A percentile compares a stretch with the other conserved stretches of the same genome.
Conservation (phyloP, 2,329 filamentous ascomycete genomes). For the Aureobasidium sp. region DNA sequence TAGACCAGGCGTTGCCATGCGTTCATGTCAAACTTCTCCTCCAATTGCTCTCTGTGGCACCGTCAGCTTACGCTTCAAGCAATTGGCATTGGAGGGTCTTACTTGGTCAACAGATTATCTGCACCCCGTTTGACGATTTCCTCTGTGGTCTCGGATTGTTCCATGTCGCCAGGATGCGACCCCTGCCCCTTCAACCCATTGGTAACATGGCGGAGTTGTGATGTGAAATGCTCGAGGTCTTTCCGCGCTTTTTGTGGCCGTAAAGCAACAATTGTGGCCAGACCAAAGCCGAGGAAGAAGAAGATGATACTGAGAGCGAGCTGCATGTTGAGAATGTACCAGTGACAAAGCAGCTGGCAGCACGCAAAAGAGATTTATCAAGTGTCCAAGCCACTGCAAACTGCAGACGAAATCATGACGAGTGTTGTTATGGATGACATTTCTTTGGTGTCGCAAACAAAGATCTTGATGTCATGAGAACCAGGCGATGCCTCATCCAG, state of each 20-base stretch:
- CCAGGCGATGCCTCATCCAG: background rate
- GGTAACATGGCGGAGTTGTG: slow-evolving; percentile 8
- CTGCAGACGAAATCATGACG: background rate
- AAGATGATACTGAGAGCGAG: slow-evolving; percentile 16
- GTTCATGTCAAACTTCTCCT: slow-evolving; percentile 15
- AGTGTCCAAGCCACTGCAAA: background rate
- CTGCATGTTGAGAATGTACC: slow-evolving; percentile 12
- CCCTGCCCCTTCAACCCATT: background rate
- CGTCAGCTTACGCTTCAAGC: background rate
- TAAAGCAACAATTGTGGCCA: slow-evolving; percentile 14
- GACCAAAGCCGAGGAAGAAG: slow-evolving; percentile 15
- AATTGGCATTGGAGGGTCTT: background rate
- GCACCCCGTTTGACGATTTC: background rate
- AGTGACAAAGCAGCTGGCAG: background rate
- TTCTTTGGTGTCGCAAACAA: background rate
- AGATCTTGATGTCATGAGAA: slow-evolving; percentile 4
- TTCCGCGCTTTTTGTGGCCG: slow-evolving; percentile 14
- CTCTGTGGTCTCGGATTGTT: background rate
- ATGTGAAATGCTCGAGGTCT: background rate
- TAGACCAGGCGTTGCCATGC: slow-evolving; percentile 17
- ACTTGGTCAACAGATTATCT: slow-evolving; percentile 5
- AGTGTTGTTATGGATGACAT: background rate
- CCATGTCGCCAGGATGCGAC: background rate
- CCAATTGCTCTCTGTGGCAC: slow-evolving; percentile 13
- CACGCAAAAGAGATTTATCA: background rate